These are phyloP conservation scores for Parsonsia alboflavescens DNA, from an alignment of 257 asterid genomes.

Conservation along the genomic window DNA sequence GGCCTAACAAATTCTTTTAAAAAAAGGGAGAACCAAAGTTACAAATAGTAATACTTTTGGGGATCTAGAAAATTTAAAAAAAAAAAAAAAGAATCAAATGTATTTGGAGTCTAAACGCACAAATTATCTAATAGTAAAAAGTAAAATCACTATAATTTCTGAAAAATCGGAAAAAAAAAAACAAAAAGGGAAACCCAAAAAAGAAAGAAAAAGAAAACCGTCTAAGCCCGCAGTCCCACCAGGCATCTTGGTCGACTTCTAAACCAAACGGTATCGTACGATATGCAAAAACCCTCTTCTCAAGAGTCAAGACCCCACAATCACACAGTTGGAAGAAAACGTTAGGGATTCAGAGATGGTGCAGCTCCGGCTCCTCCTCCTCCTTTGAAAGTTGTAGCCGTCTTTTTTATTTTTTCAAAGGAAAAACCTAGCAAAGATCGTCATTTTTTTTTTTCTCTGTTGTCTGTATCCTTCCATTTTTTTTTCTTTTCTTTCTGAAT, in stretches of 20 bases:
- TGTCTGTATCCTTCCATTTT: too few species aligned
- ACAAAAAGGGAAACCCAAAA: background rate
- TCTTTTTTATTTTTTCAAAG: background rate
- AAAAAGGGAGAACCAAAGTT: too few species aligned
- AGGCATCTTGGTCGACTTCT: background rate
- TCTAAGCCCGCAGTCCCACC: background rate
- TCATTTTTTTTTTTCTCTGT: background rate
- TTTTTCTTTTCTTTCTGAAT: too few species aligned
- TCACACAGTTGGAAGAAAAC: background rate
- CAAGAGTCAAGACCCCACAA: background rate
- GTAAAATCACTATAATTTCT: background rate
- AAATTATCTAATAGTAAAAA: too few species aligned
- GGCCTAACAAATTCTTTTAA: too few species aligned
- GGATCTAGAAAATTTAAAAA: too few species aligned
- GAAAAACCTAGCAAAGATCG: background rate
- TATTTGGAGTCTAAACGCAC: too few species aligned
- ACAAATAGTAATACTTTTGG: too few species aligned
- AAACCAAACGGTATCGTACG: background rate
- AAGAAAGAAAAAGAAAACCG: background rate
- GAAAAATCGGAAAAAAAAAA: background rate
- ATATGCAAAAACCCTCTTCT: background rate
- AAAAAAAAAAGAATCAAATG: too few species aligned
- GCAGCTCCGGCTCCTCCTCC: conserved; percentile 3
- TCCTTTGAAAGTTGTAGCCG: background rate
- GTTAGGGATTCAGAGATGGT: background rate